A percentile compares a stretch with the other conserved stretches of the same genome.
These are phyloP conservation scores for Porogramme epimiltina DNA, from an alignment of 1,284 basidiomycete genomes.

Conservation along the genomic window DNA sequence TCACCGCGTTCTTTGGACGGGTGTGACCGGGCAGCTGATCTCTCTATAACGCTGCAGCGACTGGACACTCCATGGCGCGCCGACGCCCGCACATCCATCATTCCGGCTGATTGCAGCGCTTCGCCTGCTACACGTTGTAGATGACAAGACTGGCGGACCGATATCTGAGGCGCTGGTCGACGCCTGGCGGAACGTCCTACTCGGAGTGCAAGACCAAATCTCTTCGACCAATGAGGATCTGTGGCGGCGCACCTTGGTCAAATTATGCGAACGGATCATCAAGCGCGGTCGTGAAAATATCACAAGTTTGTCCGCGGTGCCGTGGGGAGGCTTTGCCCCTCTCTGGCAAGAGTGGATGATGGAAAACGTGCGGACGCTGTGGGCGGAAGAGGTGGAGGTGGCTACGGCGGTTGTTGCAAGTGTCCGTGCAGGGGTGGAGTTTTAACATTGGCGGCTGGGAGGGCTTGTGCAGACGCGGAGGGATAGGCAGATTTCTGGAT, in stretches of 20 bases:
- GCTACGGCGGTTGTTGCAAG: conserved; percentile 46
- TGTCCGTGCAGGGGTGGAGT: conserved; percentile 27
- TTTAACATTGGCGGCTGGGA: no score
- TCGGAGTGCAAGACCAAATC: conserved; percentile 44
- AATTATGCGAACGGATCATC: conserved; percentile 39
- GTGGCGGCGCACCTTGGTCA: conserved; percentile 37
- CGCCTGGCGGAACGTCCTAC: conserved; percentile 57
- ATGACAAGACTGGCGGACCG: neutral
- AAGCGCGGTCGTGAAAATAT: conserved; percentile 31
- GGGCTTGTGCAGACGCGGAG: no score
- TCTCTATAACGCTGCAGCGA: conserved; percentile 47
- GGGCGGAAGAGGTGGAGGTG: conserved; percentile 55
- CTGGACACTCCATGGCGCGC: conserved; percentile 69
- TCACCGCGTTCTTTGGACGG: neutral
- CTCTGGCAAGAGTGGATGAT: conserved; percentile 35
- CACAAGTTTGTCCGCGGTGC: neutral
- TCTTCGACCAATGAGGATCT: conserved; percentile 50
- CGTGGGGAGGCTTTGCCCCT: neutral
- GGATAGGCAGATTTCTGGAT: no score
- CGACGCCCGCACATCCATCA: conserved; percentile 68
- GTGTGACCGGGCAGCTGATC: neutral
- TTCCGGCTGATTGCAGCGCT: conserved; percentile 74
- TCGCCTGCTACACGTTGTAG: conserved; percentile 56
- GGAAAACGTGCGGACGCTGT: conserved; percentile 37
- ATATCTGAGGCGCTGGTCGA: conserved; percentile 28